Evolutionary conservation across 805 yeast species (phyloP).

Genomic region (Candida sphagnicola): DNA sequence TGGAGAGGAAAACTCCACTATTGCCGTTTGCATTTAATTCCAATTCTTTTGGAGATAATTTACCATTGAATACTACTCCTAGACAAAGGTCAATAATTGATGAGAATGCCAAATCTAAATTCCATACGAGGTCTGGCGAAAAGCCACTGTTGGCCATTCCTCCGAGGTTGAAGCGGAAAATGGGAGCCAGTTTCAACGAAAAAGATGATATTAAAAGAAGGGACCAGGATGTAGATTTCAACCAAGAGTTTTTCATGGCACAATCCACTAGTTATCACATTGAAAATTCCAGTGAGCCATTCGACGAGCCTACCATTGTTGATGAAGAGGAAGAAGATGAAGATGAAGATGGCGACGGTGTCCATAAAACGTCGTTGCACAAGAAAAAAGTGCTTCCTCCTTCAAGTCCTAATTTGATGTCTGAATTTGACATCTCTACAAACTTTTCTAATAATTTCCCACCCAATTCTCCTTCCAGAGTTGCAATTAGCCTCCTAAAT

Average conservation of each 20-base stretch:
- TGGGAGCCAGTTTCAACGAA: constrained; percentile 42
- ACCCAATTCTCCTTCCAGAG: constrained; percentile 23
- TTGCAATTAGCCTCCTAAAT: neutral
- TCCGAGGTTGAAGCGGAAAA: constrained; percentile 36
- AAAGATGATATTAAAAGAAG: constrained; percentile 36
- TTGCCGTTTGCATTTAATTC: constrained; percentile 49
- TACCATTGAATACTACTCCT: constrained; percentile 37
- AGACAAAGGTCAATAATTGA: constrained; percentile 33
- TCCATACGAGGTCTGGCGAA: constrained; percentile 33
- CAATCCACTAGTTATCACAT: constrained; percentile 1
- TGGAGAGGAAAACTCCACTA: constrained; percentile 35
- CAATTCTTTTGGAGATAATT: constrained; percentile 28
- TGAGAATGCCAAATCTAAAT: constrained; percentile 41
- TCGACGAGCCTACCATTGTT: constrained; percentile 16
- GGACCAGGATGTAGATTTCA: constrained; percentile 15
- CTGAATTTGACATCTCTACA: constrained; percentile 29
- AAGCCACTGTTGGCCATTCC: constrained; percentile 7
- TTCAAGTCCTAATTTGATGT: constrained; percentile 31
- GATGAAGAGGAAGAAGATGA: constrained; percentile 13
- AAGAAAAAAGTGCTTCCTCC: constrained; percentile 18
- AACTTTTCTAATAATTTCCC: constrained; percentile 15
- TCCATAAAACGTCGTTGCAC: neutral
- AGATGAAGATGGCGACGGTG: constrained; percentile 8
- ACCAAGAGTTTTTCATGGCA: neutral
- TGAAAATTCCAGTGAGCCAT: constrained; percentile 10